phyloP scores from a whole-genome alignment of 202 grass and related monocot genomes.

The Cymbopogon flexuosus region DNA sequence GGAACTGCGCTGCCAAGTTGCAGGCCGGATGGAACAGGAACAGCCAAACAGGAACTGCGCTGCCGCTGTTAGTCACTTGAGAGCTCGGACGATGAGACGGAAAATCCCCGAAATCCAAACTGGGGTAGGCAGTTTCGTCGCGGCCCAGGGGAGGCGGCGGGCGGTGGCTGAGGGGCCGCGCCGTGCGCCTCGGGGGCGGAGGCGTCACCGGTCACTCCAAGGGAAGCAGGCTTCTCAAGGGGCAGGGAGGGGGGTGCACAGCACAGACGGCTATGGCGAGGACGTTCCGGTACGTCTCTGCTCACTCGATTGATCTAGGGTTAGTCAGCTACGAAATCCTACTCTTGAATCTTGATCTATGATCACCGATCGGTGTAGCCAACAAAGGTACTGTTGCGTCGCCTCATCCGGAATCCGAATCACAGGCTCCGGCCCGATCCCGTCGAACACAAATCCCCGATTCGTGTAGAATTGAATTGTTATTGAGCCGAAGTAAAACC shows the following conservation, averaged over 20 bases:
- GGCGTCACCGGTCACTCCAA: background rate
- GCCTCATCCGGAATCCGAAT: background rate
- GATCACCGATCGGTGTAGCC: background rate
- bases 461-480: background rate
- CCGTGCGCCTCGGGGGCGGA: background rate
- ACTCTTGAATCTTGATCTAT: background rate
- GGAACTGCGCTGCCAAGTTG: too few species aligned
- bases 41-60: background rate
- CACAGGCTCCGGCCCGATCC: background rate
- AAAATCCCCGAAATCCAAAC: background rate
- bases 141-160: background rate
- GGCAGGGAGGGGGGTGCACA: background rate
- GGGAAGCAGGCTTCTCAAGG: background rate
- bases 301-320: background rate
- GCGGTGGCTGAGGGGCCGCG: background rate
- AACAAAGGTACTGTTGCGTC: background rate
- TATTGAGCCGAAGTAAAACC: background rate
- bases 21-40: background rate
- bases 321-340: background rate
- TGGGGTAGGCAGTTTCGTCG: background rate
- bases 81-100: background rate
- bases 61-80: too few species aligned
- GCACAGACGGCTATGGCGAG: background rate
- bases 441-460: background rate
- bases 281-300: constrained; percentile 9